Percentiles rank a stretch among this genome's conserved stretches.
Evolutionary conservation across 208 protist genomes (phyloP).

Genomic region (Acanthamoeba sp.): DNA sequence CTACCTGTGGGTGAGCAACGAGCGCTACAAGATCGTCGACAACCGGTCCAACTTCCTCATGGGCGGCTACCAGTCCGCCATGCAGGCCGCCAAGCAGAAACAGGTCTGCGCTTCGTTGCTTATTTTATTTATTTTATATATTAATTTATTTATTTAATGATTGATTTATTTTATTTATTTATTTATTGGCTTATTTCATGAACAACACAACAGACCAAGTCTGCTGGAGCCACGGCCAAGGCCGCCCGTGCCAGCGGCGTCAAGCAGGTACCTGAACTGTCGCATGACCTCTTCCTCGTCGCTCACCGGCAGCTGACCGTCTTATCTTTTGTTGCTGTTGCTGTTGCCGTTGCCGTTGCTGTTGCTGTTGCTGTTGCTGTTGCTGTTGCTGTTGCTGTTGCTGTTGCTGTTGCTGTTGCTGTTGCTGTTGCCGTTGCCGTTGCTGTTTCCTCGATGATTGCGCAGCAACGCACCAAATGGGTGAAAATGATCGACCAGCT

Average conservation of each 20-base stretch:
- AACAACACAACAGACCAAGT: neutral
- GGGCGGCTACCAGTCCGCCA: slow-evolving; percentile 71
- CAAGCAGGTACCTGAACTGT: slow-evolving; percentile 11
- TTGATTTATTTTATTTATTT: neutral
- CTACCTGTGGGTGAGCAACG: slow-evolving; percentile 87
- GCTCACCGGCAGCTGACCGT: too few species aligned
- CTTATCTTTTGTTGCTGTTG: too few species aligned
- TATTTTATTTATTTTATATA: neutral
- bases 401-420: too few species aligned
- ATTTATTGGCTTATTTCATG: neutral
- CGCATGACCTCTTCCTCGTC: too few species aligned
- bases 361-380: too few species aligned
- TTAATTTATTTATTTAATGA: neutral
- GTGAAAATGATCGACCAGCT: slow-evolving; percentile 84
- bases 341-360: too few species aligned
- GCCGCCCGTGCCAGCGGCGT: neutral
- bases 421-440: too few species aligned
- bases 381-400: too few species aligned
- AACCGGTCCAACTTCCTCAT: slow-evolving; percentile 44
- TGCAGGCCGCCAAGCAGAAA: slow-evolving; percentile 61
- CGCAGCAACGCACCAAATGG: slow-evolving; percentile 61
- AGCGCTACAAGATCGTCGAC: slow-evolving; percentile 85
- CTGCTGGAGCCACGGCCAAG: neutral
- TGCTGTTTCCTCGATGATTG: neutral
- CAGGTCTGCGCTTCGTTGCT: neutral